These are phyloP conservation scores for Capsaspora owczarzaki DNA, from an alignment of 78 protist species.

Conservation along the genomic window DNA sequence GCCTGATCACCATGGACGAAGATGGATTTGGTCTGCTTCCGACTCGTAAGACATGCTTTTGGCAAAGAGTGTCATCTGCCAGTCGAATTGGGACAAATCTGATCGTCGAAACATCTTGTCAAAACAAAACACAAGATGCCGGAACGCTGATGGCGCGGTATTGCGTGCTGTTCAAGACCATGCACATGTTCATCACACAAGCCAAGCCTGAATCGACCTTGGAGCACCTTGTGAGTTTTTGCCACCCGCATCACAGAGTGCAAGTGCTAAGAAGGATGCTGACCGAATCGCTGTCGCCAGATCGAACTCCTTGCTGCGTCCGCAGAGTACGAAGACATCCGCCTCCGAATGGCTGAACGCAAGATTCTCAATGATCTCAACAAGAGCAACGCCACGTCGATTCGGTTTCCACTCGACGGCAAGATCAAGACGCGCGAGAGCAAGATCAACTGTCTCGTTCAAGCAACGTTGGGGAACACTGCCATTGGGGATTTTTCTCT, in stretches of 20 bases:
- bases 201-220: not conserved
- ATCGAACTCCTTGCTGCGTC: not conserved
- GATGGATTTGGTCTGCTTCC: not conserved
- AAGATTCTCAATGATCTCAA: slow-evolving; percentile 15
- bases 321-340: not conserved
- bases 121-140: not conserved
- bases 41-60: slow-evolving; percentile 2
- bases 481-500: slow-evolving; percentile 30
- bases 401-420: slow-evolving; percentile 7
- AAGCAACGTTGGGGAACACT: slow-evolving; percentile 1
- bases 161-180: slow-evolving; percentile 27
- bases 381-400: not conserved
- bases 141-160: slow-evolving; percentile 35
- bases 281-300: not conserved
- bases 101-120: not conserved
- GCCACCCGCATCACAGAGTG: not conserved
- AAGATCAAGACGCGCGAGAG: slow-evolving; percentile 25
- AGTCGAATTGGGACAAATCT: not conserved
- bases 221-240: slow-evolving; percentile 13
- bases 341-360: slow-evolving; percentile 11
- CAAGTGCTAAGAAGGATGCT: not conserved
- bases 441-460: slow-evolving; percentile 29
- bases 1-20: not conserved
- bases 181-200: slow-evolving; percentile 6
- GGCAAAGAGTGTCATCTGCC: not conserved